Evolutionary conservation across 768 basidiomycete genomes (phyloP).

Genomic region (Auricularia sp.): DNA sequence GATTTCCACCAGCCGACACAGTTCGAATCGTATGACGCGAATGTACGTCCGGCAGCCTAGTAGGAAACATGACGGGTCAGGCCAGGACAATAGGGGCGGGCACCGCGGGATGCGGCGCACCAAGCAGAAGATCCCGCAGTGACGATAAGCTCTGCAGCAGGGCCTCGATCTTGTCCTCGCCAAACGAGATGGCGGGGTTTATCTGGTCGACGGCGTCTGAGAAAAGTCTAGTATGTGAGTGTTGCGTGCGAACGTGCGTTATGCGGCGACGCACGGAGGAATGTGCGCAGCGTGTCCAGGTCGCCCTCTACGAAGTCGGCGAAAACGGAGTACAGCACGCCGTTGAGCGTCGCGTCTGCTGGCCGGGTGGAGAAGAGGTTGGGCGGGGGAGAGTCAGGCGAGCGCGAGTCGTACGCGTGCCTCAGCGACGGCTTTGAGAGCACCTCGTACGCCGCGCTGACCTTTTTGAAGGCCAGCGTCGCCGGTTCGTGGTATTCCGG

Average conservation of each 20-base stretch:
- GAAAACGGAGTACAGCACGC: conserved; percentile 64
- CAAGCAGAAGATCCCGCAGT: conserved; percentile 65
- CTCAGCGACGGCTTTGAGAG: conserved; percentile 64
- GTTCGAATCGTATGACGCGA: conserved; percentile 58
- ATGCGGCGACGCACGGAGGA: conserved; percentile 47
- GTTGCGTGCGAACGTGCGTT: neutral
- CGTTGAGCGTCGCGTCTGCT: conserved; percentile 63
- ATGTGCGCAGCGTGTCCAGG: conserved; percentile 69
- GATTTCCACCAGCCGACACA: conserved; percentile 71
- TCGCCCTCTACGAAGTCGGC: conserved; percentile 81
- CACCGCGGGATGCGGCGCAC: conserved; percentile 30
- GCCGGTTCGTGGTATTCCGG: conserved; percentile 58
- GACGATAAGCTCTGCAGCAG: conserved; percentile 60
- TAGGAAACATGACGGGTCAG: conserved; percentile 8
- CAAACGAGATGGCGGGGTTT: conserved; percentile 66
- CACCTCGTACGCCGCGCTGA: conserved; percentile 74
- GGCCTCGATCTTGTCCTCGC: conserved; percentile 69
- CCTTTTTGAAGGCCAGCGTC: conserved; percentile 78
- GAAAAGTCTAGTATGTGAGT: neutral
- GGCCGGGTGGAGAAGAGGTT: conserved; percentile 48
- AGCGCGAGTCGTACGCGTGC: conserved; percentile 56
- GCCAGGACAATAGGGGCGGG: neutral
- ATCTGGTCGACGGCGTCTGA: conserved; percentile 69
- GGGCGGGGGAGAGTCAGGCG: conserved; percentile 31
- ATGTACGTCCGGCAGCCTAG: conserved; percentile 70